Evolutionary conservation across 305 asterid species (phyloP), one percentile per base, ranked within the genome.

Genomic region (Fraxinus paxiana): DNA sequence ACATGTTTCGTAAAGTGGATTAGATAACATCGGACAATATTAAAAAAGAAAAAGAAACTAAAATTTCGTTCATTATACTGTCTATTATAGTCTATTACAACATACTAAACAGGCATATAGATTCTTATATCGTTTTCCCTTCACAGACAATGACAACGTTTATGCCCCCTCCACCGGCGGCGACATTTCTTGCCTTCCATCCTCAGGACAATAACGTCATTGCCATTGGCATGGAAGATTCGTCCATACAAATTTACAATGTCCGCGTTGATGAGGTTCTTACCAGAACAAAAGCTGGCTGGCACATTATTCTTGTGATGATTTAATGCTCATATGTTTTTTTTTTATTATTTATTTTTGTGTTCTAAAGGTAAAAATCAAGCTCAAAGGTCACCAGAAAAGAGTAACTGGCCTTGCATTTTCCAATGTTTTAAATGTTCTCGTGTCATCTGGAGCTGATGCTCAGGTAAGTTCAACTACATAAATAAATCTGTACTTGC

Each of bases 401-500:
- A 87, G 90, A 86, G 91, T 93, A 74, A 93, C 97, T 48, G 97
- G 97, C 26, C 91, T 93, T 61, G 92, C 97, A 24, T 92, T 92
- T 84, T 92, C 96, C 41, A 87, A 77, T 48, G 87, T 75, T 74
- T 84, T 90, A 65, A 84, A 85, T 80, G 77, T 89, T 72, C 89
- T 92, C 48, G 94, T 93, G 74, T 92, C 97, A 61, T 85, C 95
- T 4, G 93, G 97, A 54, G 93, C 94, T 81, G 97, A 93, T 88
- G 90, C 89, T 82, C 97, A 93, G 97, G 97, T 92, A 81, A 17
- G 81, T 76, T 38, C 31, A n/a, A 12, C 6, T 12, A 61, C 31
- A 0, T 6, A 22, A 2, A 61, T 22, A 9, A 22, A 5, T 59
- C 13, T 59, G 69, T 8, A 59, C 28, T 18, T 6, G 5, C 8